phyloP scores from a whole-genome alignment of 805 yeast species.

The Yamadazyma tumulicola region DNA sequence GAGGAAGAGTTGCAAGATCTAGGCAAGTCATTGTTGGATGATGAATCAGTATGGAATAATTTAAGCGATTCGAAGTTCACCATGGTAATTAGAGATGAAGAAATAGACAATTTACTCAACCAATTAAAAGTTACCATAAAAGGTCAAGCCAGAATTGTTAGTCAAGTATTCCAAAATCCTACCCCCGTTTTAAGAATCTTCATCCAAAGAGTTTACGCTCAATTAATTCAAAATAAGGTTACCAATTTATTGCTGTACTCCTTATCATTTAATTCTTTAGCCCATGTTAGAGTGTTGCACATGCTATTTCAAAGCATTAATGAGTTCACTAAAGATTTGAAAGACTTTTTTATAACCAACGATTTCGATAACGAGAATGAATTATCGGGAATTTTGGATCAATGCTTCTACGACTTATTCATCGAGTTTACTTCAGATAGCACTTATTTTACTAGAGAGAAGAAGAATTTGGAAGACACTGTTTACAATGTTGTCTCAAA shows the following conservation, averaged over 20 bases:
- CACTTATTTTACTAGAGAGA: conserved; percentile 68
- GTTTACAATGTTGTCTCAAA: conserved; percentile 43
- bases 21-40: conserved; percentile 22
- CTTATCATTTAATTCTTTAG: conserved; percentile 57
- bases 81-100: conserved; percentile 46
- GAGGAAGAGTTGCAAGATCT: conserved; percentile 36
- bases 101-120: conserved; percentile 50
- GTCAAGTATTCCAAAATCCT: conserved; percentile 70
- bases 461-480: conserved; percentile 57
- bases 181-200: conserved; percentile 66
- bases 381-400: conserved; percentile 56
- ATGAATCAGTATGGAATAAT: conserved; percentile 54
- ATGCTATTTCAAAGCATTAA: conserved; percentile 57
- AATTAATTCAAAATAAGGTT: conserved; percentile 56
- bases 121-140: conserved; percentile 54
- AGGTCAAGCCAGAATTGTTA: conserved; percentile 70
- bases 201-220: conserved; percentile 73
- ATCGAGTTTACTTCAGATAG: conserved; percentile 63
- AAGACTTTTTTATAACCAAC: conserved; percentile 51
- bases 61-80: conserved; percentile 58
- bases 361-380: conserved; percentile 47
- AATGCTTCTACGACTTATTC: conserved; percentile 69
- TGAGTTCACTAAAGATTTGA: conserved; percentile 60
- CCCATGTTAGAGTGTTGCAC: conserved; percentile 75
- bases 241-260: conserved; percentile 61